A percentile compares a stretch with the other conserved stretches of the same genome.
phyloP scores from a whole-genome alignment of 75 land plant genomes.

The Pinus taeda region DNA sequence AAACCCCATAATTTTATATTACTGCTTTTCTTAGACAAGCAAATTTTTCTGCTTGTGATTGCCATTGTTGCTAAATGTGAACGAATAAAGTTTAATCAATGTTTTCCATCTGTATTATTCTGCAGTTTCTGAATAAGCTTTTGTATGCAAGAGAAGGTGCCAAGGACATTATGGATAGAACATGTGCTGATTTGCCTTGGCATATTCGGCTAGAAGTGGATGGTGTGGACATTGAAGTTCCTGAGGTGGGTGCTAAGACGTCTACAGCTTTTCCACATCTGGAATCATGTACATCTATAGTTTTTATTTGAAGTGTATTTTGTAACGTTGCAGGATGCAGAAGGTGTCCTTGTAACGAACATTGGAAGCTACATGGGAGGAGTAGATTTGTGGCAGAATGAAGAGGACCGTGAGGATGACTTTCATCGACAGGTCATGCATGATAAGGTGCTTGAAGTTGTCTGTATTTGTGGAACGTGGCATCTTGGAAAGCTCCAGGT shows the following conservation, averaged over 20 bases:
- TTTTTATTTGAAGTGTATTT: background rate
- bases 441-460: constrained; percentile 85
- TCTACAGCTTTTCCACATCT: background rate
- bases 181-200: constrained; percentile 90
- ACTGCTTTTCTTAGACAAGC: no score
- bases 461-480: constrained; percentile 90
- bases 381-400: constrained; percentile 94
- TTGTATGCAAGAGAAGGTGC: constrained; percentile 93
- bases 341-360: constrained; percentile 79
- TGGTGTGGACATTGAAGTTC: constrained; percentile 63
- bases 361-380: constrained; percentile 98
- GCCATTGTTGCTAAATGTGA: background rate
- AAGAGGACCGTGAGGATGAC: constrained; percentile 75
- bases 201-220: constrained; percentile 71
- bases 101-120: background rate
- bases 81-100: background rate
- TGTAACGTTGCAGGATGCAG: constrained; percentile 55
- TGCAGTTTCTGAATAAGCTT: constrained; percentile 81
- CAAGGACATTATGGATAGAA: constrained; percentile 75
- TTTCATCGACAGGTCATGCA: constrained; percentile 87
- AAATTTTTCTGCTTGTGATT: background rate
- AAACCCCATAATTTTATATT: no score
- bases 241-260: constrained; percentile 40
- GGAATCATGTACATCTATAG: background rate
- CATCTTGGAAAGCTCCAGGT: constrained; percentile 96